Base-by-base conservation (phyloP, 805 yeast species). In the Ogataea nakhonphanomensis region DNA sequence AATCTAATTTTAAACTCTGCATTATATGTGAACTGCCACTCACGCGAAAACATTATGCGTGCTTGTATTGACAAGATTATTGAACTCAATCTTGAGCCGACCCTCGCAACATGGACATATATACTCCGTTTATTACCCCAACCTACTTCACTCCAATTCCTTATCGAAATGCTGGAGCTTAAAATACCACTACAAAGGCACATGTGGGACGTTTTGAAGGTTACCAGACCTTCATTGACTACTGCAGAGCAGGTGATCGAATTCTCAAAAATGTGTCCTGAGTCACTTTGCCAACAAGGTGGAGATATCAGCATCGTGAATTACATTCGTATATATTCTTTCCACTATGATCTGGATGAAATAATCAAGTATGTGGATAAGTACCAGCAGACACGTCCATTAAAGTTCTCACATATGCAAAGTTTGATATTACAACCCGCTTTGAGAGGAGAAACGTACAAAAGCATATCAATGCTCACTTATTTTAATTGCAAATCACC, bases 31-130 rank as follows among this genome's bases (percentile, higher is more conserved):
- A 14, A n/a, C 8, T 7, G 4, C 1, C 14, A 32, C 3, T 21
- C 13, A 20, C 31, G 15, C 26, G 12, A 20, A 6, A 4, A 8
- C 10, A 11, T 15, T 8, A 15, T 37, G 24, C 31, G 9, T 8
- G 10, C 13, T 7, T 24, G 30, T 13, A 30, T 47, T 8, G 39
- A 44, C 22, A 28, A 39, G 31, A 32, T 47, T 9, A 36, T 44
- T 10, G 29, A 35, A 11, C 31, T 27, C 15, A 39, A 42, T 13
- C 34, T 48, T 14, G 32, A 25, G 2, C 51, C 51, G 17, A 48
- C 48, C 3, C 25, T 45, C 23, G 36, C 44, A 2, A 42, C 51
- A 4, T 48, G 49, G 51, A 28, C 42, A 13, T 22, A 28, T 13
- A 14, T 48, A 4, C 31, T 36, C 25, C 30, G 28, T n/a, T 7